Percentiles rank a stretch among this genome's conserved stretches.
These are phyloP conservation scores for Trichoderma simmonsii DNA, from an alignment of 2,329 filamentous ascomycete species.

Conservation along the genomic window DNA sequence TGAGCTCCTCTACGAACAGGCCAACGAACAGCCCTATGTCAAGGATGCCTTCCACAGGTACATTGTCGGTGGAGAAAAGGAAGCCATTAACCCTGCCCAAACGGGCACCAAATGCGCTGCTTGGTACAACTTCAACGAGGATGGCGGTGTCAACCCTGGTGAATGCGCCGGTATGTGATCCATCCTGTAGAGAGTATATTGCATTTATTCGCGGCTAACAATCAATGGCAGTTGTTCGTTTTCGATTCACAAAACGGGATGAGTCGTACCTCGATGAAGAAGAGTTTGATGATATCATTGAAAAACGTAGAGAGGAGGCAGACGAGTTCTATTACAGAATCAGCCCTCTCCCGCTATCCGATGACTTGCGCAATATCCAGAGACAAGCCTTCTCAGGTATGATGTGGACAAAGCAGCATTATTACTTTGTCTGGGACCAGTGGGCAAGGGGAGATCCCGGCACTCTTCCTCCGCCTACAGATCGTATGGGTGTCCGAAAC, in stretches of 20 bases:
- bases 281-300: conserved; percentile 84
- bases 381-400: conserved; percentile 92
- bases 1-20: conserved; percentile 68
- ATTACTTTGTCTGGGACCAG: conserved; percentile 95
- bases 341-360: conserved; percentile 88
- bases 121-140: conserved; percentile 90
- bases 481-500: conserved; percentile 79
- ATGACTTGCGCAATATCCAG: conserved; percentile 92
- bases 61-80: conserved; percentile 78
- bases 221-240: conserved; percentile 68
- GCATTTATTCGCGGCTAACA: background rate
- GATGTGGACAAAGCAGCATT: conserved; percentile 98
- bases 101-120: conserved; percentile 85
- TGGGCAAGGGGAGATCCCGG: conserved; percentile 93
- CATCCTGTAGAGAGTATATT: background rate
- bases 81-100: conserved; percentile 74
- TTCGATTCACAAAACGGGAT: conserved; percentile 74
- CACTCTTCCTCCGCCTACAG: conserved; percentile 79
- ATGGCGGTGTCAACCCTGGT: conserved; percentile 79
- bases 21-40: conserved; percentile 80
- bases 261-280: conserved; percentile 87
- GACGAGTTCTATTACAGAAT: conserved; percentile 95
- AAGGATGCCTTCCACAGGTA: conserved; percentile 93
- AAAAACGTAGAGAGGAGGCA: conserved; percentile 80
- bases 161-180: conserved; percentile 72